Evolutionary conservation across 1,139 yeast species (phyloP), one percentile per base, ranked within the genome.

Genomic region (Meyerozyma guilliermondii): DNA sequence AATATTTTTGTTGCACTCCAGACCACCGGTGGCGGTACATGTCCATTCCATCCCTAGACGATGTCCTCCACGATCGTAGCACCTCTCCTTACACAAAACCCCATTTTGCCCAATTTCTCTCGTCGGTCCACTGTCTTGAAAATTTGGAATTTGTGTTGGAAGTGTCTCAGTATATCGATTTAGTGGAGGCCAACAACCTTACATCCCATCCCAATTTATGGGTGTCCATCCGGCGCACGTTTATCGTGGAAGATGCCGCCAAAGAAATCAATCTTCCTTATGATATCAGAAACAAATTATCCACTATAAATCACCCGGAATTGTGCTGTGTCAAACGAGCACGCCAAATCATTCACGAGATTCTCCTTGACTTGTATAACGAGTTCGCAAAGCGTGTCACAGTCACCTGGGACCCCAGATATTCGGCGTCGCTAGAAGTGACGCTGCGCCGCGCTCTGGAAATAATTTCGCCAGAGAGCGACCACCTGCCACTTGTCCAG

Each of bases 261-360:
- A 62, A 59, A 45, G 74, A 68, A 46, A 58, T 68, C 46, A 68
- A 68, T 43, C 45, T 68, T 8, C 68, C 72, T 1, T 55, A 56
- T 41, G 46, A 44, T 17, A 48, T 60, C 28, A 58, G 53, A 47
- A 48, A 33, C 43, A 40, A 24, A 48, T 56, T 27, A 38, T 36
- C 40, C 45, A 44, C 17, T 44, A 47, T 11, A 47, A 42, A 16
- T 39, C 50, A 6, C 64, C 65, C 5, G 44, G 39, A 22, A 16
- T 33, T 37, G 50, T 52, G 30, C 42, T 43, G 42, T 29, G 42
- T 51, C 14, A 43, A 43, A 39, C 50, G 53, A 44, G 62, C 60
- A 22, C 58, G 54, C 38, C 53, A 54, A 42, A 51, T 60, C 28
- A 60, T 65, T 3, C 60, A 58, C 48, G 72, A 68, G 43, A 55